Conservation (phyloP, 805 yeast genomes). For the Candida ortonii region DNA sequence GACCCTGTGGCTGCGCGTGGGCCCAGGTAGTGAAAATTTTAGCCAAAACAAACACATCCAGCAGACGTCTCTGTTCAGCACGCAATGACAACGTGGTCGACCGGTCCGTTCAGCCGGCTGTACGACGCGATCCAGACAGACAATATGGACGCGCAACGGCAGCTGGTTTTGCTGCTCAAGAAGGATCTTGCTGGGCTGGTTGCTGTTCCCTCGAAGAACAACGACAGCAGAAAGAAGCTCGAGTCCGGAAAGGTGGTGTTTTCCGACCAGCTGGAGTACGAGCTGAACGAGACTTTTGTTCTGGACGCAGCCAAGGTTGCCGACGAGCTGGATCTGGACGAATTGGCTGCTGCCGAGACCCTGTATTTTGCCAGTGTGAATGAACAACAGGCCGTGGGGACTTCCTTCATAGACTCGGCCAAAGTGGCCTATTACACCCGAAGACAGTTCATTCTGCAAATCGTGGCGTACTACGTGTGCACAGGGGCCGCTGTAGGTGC, state of each 20-base stretch:
- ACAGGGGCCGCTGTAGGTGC: too few species aligned
- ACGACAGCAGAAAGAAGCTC: constrained; percentile 44
- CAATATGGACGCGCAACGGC: constrained; percentile 17
- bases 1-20: too few species aligned
- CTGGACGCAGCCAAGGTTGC: constrained; percentile 55
- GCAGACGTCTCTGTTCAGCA: too few species aligned
- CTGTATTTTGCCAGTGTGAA: constrained; percentile 46
- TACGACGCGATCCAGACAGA: constrained; percentile 43
- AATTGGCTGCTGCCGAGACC: constrained; percentile 68
- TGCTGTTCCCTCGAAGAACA: constrained; percentile 42
- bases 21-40: too few species aligned
- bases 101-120: constrained; percentile 40
- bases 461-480: constrained; percentile 43
- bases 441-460: constrained; percentile 69
- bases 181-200: constrained; percentile 46
- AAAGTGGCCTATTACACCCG: constrained; percentile 66
- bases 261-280: constrained; percentile 54
- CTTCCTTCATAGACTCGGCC: constrained; percentile 56
- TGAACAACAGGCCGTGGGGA: constrained; percentile 40
- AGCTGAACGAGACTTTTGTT: constrained; percentile 64
- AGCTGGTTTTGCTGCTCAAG: constrained; percentile 30
- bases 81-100: too few species aligned
- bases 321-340: constrained; percentile 73
- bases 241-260: constrained; percentile 49
- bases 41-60: too few species aligned